Percentiles rank a stretch among this genome's conserved stretches.
phyloP scores from a whole-genome alignment of 176 grass and related monocot genomes.

The Cocos nucifera region DNA sequence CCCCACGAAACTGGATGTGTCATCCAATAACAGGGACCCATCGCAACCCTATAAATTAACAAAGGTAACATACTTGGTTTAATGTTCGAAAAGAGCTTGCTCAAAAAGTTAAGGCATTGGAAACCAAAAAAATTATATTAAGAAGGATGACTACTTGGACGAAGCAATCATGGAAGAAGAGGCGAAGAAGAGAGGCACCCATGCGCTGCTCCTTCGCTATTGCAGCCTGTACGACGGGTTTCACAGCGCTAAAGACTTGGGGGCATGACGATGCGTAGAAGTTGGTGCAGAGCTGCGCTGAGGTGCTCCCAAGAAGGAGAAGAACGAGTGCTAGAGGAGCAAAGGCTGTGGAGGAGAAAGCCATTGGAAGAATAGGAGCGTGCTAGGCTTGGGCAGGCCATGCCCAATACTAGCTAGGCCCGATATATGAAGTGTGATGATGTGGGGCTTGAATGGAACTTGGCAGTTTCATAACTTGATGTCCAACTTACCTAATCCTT shows the following conservation, averaged over 20 bases:
- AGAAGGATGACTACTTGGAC: slow-evolving; percentile 23
- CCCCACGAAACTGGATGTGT: slow-evolving; percentile 6
- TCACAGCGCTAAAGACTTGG: slow-evolving; percentile 38
- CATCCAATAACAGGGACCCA: slow-evolving; percentile 1
- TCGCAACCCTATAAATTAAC: not conserved
- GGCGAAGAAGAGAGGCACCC: slow-evolving; percentile 72
- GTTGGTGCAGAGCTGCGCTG: slow-evolving; percentile 32
- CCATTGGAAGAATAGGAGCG: too few relatives aligned
- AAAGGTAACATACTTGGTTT: not conserved
- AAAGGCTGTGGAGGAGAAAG: not conserved
- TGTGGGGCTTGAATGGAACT: too few relatives aligned
- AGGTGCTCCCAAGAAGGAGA: slow-evolving; percentile 20
- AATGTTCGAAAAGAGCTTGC: too few relatives aligned
- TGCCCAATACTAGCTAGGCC: too few relatives aligned
- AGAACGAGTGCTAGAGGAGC: slow-evolving; percentile 13
- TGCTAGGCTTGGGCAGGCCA: too few relatives aligned
- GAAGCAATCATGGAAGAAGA: slow-evolving; percentile 83
- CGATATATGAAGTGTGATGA: too few relatives aligned
- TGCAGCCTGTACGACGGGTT: slow-evolving; percentile 33
- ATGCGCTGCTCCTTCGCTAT: slow-evolving; percentile 45
- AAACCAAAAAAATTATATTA: not conserved
- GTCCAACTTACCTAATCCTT: too few relatives aligned
- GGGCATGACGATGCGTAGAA: slow-evolving; percentile 65
- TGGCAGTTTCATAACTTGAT: too few relatives aligned
- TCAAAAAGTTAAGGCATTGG: too few relatives aligned